phyloP scores from a whole-genome alignment of 805 yeast species.

The Candida railenensis region DNA sequence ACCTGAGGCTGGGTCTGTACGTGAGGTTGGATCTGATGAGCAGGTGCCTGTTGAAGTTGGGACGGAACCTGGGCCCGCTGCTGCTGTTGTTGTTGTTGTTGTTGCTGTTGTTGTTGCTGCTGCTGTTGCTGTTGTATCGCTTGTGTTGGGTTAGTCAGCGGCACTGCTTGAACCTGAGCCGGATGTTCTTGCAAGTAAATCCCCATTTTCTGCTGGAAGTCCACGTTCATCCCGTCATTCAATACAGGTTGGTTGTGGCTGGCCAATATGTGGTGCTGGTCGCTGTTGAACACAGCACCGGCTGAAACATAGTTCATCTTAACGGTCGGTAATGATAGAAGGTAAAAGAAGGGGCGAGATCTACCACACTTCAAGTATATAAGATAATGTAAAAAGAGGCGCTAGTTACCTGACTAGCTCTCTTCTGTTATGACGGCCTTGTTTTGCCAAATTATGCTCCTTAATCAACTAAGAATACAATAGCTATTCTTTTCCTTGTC shows the following conservation, averaged over 20 bases:
- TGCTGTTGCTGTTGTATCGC: not conserved
- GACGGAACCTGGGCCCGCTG: not conserved
- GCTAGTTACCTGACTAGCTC: not conserved
- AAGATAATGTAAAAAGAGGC: too few relatives aligned
- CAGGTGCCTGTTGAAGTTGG: not conserved
- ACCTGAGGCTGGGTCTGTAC: not conserved
- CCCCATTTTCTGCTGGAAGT: not conserved
- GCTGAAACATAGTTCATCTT: conserved; percentile 2
- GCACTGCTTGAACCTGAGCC: not conserved
- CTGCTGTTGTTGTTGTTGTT: not conserved
- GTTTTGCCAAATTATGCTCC: too few relatives aligned
- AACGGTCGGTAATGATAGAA: too few relatives aligned
- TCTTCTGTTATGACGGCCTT: not conserved
- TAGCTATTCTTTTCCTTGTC: too few relatives aligned
- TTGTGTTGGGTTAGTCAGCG: not conserved
- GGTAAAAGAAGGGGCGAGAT: not conserved
- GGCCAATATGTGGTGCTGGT: not conserved
- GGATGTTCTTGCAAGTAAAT: not conserved
- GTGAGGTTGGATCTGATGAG: not conserved
- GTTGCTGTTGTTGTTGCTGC: not conserved
- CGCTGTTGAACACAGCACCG: not conserved
- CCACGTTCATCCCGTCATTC: not conserved
- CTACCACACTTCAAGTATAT: too few relatives aligned
- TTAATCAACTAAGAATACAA: too few relatives aligned
- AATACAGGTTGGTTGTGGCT: not conserved